Evolutionary conservation across 176 grass and related monocot genomes (phyloP).

Genomic region (Ensete ventricosum): DNA sequence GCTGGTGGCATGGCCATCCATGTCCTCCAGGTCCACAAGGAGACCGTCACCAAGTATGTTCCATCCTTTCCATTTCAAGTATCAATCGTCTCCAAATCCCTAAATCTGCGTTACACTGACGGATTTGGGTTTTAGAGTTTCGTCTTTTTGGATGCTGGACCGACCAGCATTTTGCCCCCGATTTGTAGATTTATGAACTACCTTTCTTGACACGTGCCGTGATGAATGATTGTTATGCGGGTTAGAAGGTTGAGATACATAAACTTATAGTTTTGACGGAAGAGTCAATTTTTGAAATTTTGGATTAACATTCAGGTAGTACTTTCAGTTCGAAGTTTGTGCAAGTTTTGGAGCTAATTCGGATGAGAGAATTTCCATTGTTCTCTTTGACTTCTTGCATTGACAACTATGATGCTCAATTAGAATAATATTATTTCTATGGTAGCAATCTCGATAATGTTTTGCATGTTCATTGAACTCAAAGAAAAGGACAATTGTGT

Average conservation of each 20-base stretch:
- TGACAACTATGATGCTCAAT: too few species aligned
- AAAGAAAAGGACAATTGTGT: not conserved
- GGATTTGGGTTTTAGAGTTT: not conserved
- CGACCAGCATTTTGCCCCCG: not conserved
- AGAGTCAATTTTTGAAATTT: too few species aligned
- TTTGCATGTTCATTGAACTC: not conserved
- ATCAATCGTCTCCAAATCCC: not conserved
- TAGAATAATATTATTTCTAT: too few species aligned
- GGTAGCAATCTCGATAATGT: not conserved
- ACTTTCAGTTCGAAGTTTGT: too few species aligned
- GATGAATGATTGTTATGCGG: not conserved
- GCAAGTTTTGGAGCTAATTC: too few species aligned
- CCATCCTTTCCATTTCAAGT: too few species aligned
- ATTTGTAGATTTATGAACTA: not conserved
- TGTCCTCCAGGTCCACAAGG: slow-evolving; percentile 98
- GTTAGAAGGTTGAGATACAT: not conserved
- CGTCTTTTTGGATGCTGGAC: not conserved
- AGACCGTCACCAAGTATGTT: slow-evolving; percentile 76
- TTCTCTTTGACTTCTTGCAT: too few species aligned
- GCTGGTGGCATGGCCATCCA: slow-evolving; percentile 96
- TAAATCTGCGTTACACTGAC: not conserved
- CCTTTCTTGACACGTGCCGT: not conserved
- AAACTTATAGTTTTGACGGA: not conserved
- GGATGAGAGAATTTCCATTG: too few species aligned
- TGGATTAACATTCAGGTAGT: too few species aligned